phyloP scores from a whole-genome alignment of 176 grass and related monocot genomes.

The Bothriochloa decipiens region DNA sequence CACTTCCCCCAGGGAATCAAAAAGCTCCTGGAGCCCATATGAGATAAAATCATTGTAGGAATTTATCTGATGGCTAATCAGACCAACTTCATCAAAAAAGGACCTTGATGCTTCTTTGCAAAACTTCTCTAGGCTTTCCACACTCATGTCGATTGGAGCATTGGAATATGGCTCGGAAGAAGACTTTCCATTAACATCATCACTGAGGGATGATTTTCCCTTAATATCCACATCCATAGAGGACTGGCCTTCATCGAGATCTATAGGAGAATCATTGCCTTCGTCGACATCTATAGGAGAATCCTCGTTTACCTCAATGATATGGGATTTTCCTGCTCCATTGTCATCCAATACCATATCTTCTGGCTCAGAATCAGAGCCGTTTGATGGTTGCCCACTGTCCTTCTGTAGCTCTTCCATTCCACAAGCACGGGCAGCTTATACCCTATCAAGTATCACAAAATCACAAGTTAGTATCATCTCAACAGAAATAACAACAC shows the following conservation, averaged over 20 bases:
- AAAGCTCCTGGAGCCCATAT: slow-evolving; percentile 82
- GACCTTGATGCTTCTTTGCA: slow-evolving; percentile 76
- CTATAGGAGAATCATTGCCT: slow-evolving; percentile 34
- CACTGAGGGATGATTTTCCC: slow-evolving; percentile 31
- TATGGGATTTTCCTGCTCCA: slow-evolving; percentile 24
- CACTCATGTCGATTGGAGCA: slow-evolving; percentile 53
- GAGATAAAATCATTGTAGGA: slow-evolving; percentile 83
- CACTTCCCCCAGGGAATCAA: slow-evolving; percentile 78
- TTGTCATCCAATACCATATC: slow-evolving; percentile 41
- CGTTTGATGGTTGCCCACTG: slow-evolving; percentile 25
- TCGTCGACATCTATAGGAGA: slow-evolving; percentile 43
- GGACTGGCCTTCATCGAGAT: slow-evolving; percentile 18
- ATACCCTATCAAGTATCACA: slow-evolving; percentile 32
- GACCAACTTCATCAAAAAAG: slow-evolving; percentile 77
- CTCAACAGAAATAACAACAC: slow-evolving; percentile 19
- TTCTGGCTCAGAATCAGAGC: slow-evolving; percentile 39
- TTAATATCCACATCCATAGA: slow-evolving; percentile 44
- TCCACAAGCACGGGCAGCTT: slow-evolving; percentile 1
- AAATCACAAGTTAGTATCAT: slow-evolving; percentile 1
- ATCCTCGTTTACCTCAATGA: slow-evolving; percentile 28
- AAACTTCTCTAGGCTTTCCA: slow-evolving; percentile 74
- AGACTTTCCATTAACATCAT: slow-evolving; percentile 41
- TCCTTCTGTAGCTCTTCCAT: slow-evolving; percentile 47
- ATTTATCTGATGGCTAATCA: slow-evolving; percentile 87
- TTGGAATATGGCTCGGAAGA: slow-evolving; percentile 15